Evolutionary conservation across 495 filamentous ascomycete species (phyloP).

Genomic region (Glutinoglossum americanum): DNA sequence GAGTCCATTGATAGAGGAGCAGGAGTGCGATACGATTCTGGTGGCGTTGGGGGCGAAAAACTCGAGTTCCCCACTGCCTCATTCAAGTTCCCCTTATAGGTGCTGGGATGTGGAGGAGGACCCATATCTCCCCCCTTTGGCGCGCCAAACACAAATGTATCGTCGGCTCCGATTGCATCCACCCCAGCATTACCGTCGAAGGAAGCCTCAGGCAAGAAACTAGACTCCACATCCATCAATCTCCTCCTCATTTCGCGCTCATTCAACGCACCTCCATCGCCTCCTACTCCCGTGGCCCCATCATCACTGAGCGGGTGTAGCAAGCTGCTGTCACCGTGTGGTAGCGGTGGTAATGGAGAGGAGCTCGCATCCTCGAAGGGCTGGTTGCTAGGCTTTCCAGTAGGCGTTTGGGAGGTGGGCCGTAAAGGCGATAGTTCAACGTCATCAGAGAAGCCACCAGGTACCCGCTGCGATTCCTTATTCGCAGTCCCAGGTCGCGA

Average conservation of each 20-base stretch:
- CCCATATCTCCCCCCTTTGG: constrained; percentile 16
- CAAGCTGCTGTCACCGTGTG: constrained; percentile 4
- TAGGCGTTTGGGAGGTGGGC: background rate
- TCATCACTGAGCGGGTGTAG: background rate
- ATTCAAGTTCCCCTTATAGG: constrained; percentile 2
- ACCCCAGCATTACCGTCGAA: constrained; percentile 19
- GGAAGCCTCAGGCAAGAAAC: constrained; percentile 41
- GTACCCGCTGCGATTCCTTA: background rate
- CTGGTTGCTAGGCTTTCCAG: background rate
- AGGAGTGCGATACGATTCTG: constrained; percentile 26
- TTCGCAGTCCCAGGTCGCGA: background rate
- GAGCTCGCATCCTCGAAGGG: background rate
- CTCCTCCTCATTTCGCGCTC: constrained; percentile 42
- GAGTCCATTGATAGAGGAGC: constrained; percentile 17
- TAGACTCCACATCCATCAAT: constrained; percentile 74
- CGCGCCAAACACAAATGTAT: constrained; percentile 42
- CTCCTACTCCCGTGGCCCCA: constrained; percentile 9
- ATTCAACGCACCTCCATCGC: constrained; percentile 30
- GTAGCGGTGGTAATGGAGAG: background rate
- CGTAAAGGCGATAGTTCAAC: background rate
- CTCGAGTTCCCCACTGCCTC: constrained; percentile 9
- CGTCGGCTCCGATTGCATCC: constrained; percentile 24
- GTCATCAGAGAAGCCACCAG: background rate
- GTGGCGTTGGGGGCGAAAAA: constrained; percentile 21
- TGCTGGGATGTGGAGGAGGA: constrained; percentile 9